Conservation (phyloP, 2,329 filamentous ascomycete genomes). For the Pezicula rhizophila region DNA sequence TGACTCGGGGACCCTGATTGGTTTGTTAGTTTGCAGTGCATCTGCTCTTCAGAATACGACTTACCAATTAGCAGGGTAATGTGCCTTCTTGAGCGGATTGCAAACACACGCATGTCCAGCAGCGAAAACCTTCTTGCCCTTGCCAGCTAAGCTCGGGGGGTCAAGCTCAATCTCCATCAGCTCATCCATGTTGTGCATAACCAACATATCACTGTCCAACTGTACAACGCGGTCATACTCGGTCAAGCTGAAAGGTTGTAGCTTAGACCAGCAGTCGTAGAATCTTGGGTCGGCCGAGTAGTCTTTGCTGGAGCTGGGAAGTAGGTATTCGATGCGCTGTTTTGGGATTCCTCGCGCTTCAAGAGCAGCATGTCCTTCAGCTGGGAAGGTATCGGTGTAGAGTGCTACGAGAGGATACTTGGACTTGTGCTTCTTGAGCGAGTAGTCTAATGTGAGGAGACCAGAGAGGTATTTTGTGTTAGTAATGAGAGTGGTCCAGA, state of each 20-base stretch:
- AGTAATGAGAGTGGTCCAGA: conserved; percentile 85
- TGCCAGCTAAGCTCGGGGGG: conserved; percentile 40
- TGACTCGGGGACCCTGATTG: conserved; percentile 39
- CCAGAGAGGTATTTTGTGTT: conserved; percentile 78
- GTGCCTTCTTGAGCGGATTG: conserved; percentile 70
- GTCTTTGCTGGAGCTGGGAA: conserved; percentile 59
- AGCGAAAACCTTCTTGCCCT: conserved; percentile 64
- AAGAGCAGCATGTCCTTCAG: conserved; percentile 62
- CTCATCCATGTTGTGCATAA: conserved; percentile 82
- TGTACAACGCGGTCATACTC: conserved; percentile 77
- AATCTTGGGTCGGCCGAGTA: conserved; percentile 77
- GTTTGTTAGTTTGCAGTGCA: background rate
- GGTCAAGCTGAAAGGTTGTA: conserved; percentile 68
- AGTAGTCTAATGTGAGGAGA: conserved; percentile 74
- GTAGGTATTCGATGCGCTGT: conserved; percentile 66
- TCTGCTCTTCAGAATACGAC: conserved; percentile 8
- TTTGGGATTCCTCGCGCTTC: conserved; percentile 62
- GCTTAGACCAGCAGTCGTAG: conserved; percentile 86
- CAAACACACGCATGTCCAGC: conserved; percentile 81
- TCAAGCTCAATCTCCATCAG: conserved; percentile 79
- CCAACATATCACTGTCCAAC: conserved; percentile 85
- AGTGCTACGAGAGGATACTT: conserved; percentile 76
- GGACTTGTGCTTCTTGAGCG: conserved; percentile 58
- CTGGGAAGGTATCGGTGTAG: conserved; percentile 72
- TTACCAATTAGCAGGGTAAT: conserved; percentile 72